Evolutionary conservation across 257 asterid species (phyloP).

Genomic region (Buddleja alternifolia): DNA sequence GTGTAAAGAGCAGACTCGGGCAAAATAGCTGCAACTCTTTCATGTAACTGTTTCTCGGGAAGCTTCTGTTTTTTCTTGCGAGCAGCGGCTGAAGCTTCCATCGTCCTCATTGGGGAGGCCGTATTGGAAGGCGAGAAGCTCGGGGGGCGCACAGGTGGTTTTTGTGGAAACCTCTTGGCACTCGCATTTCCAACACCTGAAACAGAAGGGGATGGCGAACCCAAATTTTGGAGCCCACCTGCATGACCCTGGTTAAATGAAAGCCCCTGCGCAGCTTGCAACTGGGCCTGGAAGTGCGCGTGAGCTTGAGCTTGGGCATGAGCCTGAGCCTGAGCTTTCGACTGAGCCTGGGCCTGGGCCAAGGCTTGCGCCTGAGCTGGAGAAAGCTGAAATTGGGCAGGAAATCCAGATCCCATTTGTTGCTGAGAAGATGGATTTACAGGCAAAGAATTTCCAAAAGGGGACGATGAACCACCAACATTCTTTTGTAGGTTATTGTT

Average conservation of each 20-base stretch:
- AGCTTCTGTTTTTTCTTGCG: conserved; percentile 94
- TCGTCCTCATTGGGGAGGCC: conserved; percentile 73
- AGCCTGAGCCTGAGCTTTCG: conserved; percentile 66
- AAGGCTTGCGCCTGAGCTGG: conserved; percentile 87
- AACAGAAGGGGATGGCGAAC: conserved; percentile 73
- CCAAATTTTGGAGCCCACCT: conserved; percentile 60
- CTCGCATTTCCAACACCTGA: conserved; percentile 66
- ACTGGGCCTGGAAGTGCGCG: conserved; percentile 73
- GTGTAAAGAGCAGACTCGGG: conserved; percentile 97
- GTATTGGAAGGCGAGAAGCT: conserved; percentile 51
- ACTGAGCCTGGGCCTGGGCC: conserved; percentile 71
- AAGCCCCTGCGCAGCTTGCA: conserved; percentile 77
- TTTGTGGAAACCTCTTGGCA: conserved; percentile 75
- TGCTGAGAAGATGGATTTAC: conserved; percentile 63
- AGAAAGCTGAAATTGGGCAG: conserved; percentile 73
- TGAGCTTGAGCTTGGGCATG: conserved; percentile 62
- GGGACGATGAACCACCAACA: conserved; percentile 77
- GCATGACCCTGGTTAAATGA: conserved; percentile 72
- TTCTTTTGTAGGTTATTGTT: conserved; percentile 78
- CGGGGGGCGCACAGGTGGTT: conserved; percentile 89
- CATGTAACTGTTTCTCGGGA: conserved; percentile 90
- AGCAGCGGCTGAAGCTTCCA: conserved; percentile 86
- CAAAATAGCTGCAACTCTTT: conserved; percentile 89
- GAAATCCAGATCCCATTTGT: conserved; percentile 70
- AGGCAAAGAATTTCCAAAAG: conserved; percentile 77